A percentile compares a stretch with the other conserved stretches of the same genome.
phyloP scores from a whole-genome alignment of 495 filamentous ascomycete genomes.

The Lasiosphaeria hispida region DNA sequence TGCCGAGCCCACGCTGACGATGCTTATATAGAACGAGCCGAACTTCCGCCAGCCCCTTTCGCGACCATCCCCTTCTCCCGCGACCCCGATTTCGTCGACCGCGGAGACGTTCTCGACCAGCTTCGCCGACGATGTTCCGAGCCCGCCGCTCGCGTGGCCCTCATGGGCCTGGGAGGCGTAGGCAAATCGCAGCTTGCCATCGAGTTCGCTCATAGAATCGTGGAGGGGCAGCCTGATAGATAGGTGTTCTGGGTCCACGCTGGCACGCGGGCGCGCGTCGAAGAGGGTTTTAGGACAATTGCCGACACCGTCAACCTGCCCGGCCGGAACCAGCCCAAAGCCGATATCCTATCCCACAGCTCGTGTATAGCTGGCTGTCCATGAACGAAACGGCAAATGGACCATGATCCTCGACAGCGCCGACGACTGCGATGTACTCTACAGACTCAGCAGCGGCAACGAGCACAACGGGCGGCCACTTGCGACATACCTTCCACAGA shows the following conservation, averaged over 20 bases:
- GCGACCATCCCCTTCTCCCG: conserved; percentile 35
- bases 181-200: conserved; percentile 26
- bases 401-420: conserved; percentile 31
- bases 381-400: conserved; percentile 29
- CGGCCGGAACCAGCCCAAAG: no score
- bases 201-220: conserved; percentile 8
- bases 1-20: conserved; percentile 28
- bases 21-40: conserved; percentile 21
- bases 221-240: conserved; percentile 6
- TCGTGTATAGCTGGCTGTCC: conserved; percentile 40
- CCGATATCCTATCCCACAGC: conserved; percentile 34
- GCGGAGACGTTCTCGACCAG: conserved; percentile 28
- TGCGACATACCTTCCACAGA: conserved; percentile 40
- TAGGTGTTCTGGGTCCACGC: conserved; percentile 8
- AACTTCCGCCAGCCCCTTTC: conserved; percentile 25
- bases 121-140: conserved; percentile 28
- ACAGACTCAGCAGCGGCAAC: conserved; percentile 2
- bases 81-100: conserved; percentile 36
- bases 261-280: not conserved
- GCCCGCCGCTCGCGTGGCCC: conserved; percentile 16
- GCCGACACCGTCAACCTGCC: conserved; percentile 35
- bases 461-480: conserved; percentile 13
- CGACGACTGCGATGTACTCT: conserved; percentile 37
- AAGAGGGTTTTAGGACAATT: conserved; percentile 35
- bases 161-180: conserved; percentile 25